Conservation (phyloP, 176 grass and related monocot species). For the Aegilops speltoides region DNA sequence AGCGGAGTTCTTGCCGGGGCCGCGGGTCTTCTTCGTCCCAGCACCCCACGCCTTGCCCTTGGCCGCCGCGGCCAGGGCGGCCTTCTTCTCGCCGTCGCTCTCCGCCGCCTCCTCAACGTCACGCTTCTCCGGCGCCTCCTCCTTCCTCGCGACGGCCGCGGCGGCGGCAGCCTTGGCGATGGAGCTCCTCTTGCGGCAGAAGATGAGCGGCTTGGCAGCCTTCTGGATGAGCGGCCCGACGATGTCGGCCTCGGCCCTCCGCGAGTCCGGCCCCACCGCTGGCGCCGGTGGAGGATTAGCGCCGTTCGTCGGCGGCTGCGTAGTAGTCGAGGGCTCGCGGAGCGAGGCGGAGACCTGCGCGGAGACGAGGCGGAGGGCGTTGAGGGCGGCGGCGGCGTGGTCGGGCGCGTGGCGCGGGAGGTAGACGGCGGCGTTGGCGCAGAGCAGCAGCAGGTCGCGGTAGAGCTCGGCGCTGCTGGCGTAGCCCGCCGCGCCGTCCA, state of each 20-base stretch:
- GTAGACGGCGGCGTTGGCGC: constrained; percentile 73
- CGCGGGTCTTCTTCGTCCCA: constrained; percentile 59
- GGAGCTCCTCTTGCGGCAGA: constrained; percentile 85
- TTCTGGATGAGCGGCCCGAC: constrained; percentile 57
- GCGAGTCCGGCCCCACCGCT: background rate
- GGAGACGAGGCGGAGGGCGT: constrained; percentile 46
- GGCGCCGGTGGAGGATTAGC: background rate
- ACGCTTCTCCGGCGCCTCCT: constrained; percentile 34
- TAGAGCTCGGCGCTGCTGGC: constrained; percentile 55
- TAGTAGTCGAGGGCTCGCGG: background rate
- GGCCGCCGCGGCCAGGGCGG: background rate
- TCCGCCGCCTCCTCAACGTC: background rate
- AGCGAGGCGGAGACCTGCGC: constrained; percentile 34
- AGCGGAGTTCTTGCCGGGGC: constrained; percentile 22
- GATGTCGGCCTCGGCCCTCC: background rate
- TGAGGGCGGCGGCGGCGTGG: constrained; percentile 51
- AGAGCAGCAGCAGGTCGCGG: constrained; percentile 83
- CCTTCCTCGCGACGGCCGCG: constrained; percentile 22
- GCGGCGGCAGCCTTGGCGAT: constrained; percentile 47
- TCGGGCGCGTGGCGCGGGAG: constrained; percentile 45
- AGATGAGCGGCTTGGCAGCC: constrained; percentile 56
- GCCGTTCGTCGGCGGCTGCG: background rate
- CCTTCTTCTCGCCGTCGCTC: constrained; percentile 38
- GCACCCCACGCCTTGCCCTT: constrained; percentile 46
- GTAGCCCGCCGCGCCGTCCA: constrained; percentile 23